These are phyloP conservation scores for Tothia fuscella DNA, from an alignment of 2,329 filamentous ascomycete genomes.

Conservation along the genomic window DNA sequence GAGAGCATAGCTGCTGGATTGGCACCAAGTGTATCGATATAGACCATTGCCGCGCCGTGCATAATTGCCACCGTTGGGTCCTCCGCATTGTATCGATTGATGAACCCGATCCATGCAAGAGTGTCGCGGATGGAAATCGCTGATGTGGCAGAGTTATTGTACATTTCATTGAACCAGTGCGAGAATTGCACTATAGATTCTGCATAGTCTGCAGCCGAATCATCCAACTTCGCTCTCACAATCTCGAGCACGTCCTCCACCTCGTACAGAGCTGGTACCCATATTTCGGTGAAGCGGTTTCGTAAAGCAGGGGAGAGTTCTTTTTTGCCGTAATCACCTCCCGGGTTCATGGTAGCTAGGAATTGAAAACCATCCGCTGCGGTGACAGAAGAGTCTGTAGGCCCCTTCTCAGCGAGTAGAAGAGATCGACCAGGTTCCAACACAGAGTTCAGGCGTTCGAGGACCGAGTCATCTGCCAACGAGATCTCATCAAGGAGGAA, in stretches of 20 bases:
- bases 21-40: conserved; percentile 87
- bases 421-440: conserved; percentile 80
- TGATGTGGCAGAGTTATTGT: conserved; percentile 60
- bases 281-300: conserved; percentile 97
- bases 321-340: conserved; percentile 95
- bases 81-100: conserved; percentile 52
- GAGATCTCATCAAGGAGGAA: conserved; percentile 98
- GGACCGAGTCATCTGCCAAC: conserved; percentile 89
- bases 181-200: conserved; percentile 72
- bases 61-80: conserved; percentile 45
- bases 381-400: conserved; percentile 63
- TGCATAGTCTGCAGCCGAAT: conserved; percentile 45
- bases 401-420: conserved; percentile 83
- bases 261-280: conserved; percentile 82
- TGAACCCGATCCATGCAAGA: conserved; percentile 84
- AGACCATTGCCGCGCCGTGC: conserved; percentile 90
- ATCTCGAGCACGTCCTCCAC: conserved; percentile 81
- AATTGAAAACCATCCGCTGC: conserved; percentile 81
- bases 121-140: conserved; percentile 86
- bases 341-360: conserved; percentile 97
- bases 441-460: conserved; percentile 93
- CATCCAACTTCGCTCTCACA: conserved; percentile 59
- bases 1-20: conserved; percentile 84
- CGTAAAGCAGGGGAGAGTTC: conserved; percentile 89
- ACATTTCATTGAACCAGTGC: conserved; percentile 79